phyloP scores from a whole-genome alignment of 1,139 yeast genomes.

The Blastobotrys elegans region DNA sequence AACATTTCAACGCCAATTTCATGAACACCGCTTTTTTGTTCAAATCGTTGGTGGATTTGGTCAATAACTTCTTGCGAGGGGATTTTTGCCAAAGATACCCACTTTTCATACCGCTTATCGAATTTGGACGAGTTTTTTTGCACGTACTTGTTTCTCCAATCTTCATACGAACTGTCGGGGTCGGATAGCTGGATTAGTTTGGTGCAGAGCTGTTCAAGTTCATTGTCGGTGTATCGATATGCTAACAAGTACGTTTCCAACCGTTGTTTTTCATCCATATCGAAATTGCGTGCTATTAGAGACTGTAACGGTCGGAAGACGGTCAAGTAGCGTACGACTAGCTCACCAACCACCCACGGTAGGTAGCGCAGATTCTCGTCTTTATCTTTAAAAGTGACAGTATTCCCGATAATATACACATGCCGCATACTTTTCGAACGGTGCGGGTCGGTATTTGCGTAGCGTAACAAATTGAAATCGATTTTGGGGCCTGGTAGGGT shows the following conservation, averaged over 20 bases:
- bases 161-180: neutral
- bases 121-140: conserved; percentile 3
- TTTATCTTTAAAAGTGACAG: conserved; percentile 1
- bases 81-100: neutral
- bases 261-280: neutral
- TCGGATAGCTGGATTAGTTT: neutral
- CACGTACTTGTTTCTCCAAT: neutral
- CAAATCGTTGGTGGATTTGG: conserved; percentile 6
- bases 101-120: conserved; percentile 3
- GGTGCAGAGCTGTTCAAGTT: neutral
- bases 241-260: neutral
- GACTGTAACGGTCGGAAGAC: conserved; percentile 11
- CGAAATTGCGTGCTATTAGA: neutral
- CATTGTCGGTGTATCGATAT: neutral
- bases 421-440: neutral
- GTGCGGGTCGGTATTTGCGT: neutral
- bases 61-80: conserved; percentile 3
- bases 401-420: conserved; percentile 3
- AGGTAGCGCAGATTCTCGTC: conserved; percentile 1
- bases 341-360: conserved; percentile 14
- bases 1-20: neutral
- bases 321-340: conserved; percentile 9
- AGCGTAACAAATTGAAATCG: conserved; percentile 1
- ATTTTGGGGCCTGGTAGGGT: conserved; percentile 10
- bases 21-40: neutral